phyloP scores from a whole-genome alignment of 2,329 filamentous ascomycete species.

The Fusarium euwallaceae region DNA sequence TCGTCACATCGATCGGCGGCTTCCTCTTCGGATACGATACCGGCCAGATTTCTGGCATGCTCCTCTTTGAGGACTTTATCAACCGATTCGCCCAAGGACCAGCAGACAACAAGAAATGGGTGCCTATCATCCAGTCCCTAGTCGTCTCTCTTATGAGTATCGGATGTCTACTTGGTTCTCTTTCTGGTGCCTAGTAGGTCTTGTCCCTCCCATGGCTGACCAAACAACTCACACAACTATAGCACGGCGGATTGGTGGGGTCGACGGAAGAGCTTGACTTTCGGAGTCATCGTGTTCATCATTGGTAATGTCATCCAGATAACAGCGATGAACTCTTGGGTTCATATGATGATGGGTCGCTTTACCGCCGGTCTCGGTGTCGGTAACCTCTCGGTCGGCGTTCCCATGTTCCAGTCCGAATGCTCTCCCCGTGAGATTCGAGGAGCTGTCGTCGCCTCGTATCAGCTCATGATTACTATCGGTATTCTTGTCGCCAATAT shows the following conservation, averaged over 20 bases:
- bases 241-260: constrained; percentile 69
- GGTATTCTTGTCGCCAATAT: constrained; percentile 72
- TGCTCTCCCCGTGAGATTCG: constrained; percentile 72
- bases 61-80: constrained; percentile 66
- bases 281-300: constrained; percentile 69
- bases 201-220: too few species aligned
- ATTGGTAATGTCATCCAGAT: constrained; percentile 77
- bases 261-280: constrained; percentile 66
- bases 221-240: constrained; percentile 15
- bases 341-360: constrained; percentile 75
- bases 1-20: constrained; percentile 69
- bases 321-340: constrained; percentile 69
- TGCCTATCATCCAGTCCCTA: constrained; percentile 61
- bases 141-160: constrained; percentile 70
- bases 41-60: constrained; percentile 68
- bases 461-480: constrained; percentile 80
- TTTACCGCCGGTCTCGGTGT: constrained; percentile 77
- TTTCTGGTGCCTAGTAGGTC: constrained; percentile 62
- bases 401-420: constrained; percentile 77
- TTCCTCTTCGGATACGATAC: constrained; percentile 76
- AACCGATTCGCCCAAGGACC: constrained; percentile 66
- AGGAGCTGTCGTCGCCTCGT: constrained; percentile 75
- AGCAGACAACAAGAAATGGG: constrained; percentile 56
- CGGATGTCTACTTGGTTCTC: constrained; percentile 67
- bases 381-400: constrained; percentile 74